Conservation (phyloP, 805 yeast species). For the Ogataea paradorogensis region DNA sequence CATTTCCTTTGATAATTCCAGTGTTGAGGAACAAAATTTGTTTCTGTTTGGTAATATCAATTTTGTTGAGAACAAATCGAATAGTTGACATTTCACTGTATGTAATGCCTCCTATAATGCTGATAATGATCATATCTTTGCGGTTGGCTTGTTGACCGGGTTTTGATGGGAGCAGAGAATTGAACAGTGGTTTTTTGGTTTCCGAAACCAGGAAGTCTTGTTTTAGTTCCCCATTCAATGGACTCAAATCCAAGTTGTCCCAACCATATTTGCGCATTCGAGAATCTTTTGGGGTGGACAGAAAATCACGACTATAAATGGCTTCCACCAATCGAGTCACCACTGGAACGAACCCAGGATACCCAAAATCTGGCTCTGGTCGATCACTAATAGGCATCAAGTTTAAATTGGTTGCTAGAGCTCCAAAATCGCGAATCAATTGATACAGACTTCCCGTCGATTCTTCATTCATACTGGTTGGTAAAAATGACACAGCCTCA, state of each 20-base stretch:
- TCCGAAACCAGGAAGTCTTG: constrained; percentile 33
- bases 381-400: constrained; percentile 41
- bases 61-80: constrained; percentile 51
- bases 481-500: constrained; percentile 24
- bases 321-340: constrained; percentile 66
- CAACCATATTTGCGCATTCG: constrained; percentile 39
- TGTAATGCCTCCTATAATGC: constrained; percentile 81
- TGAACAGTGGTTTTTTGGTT: constrained; percentile 27
- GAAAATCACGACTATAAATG: constrained; percentile 55
- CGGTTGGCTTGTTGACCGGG: constrained; percentile 18
- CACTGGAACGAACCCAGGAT: constrained; percentile 83
- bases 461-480: constrained; percentile 13
- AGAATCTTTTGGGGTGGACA: constrained; percentile 35
- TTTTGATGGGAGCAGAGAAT: constrained; percentile 25
- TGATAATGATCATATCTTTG: constrained; percentile 41
- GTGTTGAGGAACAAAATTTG: constrained; percentile 42
- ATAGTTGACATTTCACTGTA: constrained; percentile 78
- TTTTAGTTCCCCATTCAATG: constrained; percentile 38
- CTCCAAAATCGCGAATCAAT: constrained; percentile 34
- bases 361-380: constrained; percentile 54
- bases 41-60: constrained; percentile 32
- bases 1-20: constrained; percentile 40
- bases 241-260: constrained; percentile 39
- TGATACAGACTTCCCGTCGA: constrained; percentile 20
- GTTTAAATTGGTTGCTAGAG: constrained; percentile 41